Percentiles rank a stretch among this genome's conserved stretches.
These are phyloP conservation scores for Polytrichum formosum DNA, from an alignment of 225 moss, liverwort and hornwort species.

Conservation along the genomic window DNA sequence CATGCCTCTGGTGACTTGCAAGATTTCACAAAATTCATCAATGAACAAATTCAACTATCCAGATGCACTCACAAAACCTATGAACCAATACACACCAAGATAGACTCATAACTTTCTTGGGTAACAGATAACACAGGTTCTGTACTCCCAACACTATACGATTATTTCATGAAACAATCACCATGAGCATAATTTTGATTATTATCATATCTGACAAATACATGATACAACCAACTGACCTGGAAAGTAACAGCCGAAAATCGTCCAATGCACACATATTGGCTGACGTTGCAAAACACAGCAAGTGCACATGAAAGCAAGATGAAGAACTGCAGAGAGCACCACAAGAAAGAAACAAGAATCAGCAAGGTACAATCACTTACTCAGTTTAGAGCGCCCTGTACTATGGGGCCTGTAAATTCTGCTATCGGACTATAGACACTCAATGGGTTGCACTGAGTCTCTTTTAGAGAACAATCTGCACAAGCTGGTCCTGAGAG, in stretches of 20 bases:
- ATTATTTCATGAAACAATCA: neutral
- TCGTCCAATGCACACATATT: conserved; percentile 63
- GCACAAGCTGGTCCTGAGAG: too few relatives aligned
- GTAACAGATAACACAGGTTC: neutral
- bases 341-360: conserved; percentile 14
- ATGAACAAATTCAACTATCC: neutral
- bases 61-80: neutral
- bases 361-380: too few relatives aligned
- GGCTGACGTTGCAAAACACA: conserved; percentile 66
- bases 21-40: too few relatives aligned
- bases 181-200: neutral
- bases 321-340: conserved; percentile 56
- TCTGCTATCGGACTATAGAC: too few relatives aligned
- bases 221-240: conserved; percentile 17
- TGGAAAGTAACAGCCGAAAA: conserved; percentile 68
- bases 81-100: neutral
- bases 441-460: too few relatives aligned
- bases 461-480: too few relatives aligned
- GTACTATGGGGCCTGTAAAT: too few relatives aligned
- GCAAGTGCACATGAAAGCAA: conserved; percentile 56
- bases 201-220: neutral
- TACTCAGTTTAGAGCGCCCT: too few relatives aligned
- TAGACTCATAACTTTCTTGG: neutral
- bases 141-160: neutral
- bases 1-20: too few relatives aligned